Evolutionary conservation across 2,329 filamentous ascomycete species (phyloP).

Genomic region (Cladophialophora carrionii): DNA sequence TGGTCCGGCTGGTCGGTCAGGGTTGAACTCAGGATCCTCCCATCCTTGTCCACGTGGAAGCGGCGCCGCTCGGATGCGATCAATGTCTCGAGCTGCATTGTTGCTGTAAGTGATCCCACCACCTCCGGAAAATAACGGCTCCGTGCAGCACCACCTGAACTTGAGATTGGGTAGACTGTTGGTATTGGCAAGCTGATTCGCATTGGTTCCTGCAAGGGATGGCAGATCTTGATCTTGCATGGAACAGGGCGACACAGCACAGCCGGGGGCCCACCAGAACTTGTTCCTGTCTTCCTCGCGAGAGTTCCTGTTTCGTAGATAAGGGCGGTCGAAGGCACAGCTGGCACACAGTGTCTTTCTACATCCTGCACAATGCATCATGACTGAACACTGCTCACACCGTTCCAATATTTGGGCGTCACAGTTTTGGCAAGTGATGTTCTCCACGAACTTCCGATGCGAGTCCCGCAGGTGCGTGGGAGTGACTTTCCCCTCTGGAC

Average conservation of each 20-base stretch:
- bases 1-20: conserved; percentile 26
- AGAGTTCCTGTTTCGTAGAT: conserved; percentile 47
- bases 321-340: conserved; percentile 61
- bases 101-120: conserved; percentile 62
- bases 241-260: conserved; percentile 58
- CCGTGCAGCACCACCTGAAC: conserved; percentile 64
- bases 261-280: conserved; percentile 65
- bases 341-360: conserved; percentile 63
- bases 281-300: conserved; percentile 41
- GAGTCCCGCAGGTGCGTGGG: conserved; percentile 59
- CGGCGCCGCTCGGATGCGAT: conserved; percentile 61
- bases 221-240: conserved; percentile 55
- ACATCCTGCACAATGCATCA: conserved; percentile 65
- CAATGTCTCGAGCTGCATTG: conserved; percentile 55
- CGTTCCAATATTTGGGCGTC: conserved; percentile 58
- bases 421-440: conserved; percentile 60
- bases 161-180: conserved; percentile 55
- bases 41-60: conserved; percentile 59
- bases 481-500: conserved; percentile 56
- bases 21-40: conserved; percentile 58
- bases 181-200: conserved; percentile 42
- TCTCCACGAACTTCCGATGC: conserved; percentile 57
- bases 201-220: conserved; percentile 29
- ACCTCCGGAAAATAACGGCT: conserved; percentile 63
- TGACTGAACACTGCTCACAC: conserved; percentile 63